These are phyloP conservation scores for Talaromyces sp. DNA, from an alignment of 2,329 filamentous ascomycete genomes.

Conservation along the genomic window DNA sequence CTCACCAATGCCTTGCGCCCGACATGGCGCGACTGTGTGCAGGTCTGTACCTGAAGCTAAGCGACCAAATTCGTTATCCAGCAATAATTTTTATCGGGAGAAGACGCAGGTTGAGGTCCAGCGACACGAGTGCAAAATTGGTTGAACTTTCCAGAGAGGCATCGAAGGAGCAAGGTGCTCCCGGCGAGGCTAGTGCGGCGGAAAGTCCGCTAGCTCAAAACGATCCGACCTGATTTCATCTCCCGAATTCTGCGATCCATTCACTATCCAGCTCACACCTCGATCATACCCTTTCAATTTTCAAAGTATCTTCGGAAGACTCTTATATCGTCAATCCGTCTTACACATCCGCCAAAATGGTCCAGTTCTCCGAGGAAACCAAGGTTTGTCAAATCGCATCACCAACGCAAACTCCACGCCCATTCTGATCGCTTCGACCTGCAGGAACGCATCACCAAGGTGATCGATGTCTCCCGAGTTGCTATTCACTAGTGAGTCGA, in stretches of 20 bases:
- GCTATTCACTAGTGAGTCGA: slow-evolving; percentile 84
- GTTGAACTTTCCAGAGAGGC: background rate
- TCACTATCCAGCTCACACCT: background rate
- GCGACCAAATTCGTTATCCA: background rate
- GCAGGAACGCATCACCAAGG: slow-evolving; percentile 93
- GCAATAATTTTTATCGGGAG: background rate
- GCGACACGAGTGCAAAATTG: background rate
- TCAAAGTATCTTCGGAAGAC: background rate
- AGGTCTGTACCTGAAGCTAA: background rate
- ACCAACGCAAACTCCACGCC: background rate
- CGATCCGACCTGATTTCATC: background rate
- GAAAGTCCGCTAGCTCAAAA: background rate
- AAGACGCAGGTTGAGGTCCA: background rate
- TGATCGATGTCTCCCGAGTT: slow-evolving; percentile 90
- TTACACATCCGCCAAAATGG: slow-evolving; percentile 32
- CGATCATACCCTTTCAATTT: background rate
- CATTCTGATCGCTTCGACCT: background rate
- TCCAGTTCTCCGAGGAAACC: slow-evolving; percentile 86
- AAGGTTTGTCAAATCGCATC: slow-evolving; percentile 58
- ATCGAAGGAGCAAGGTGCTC: background rate
- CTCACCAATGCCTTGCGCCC: slow-evolving; percentile 70
- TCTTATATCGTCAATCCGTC: background rate
- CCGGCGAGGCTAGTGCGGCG: background rate
- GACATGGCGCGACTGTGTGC: slow-evolving; percentile 47
- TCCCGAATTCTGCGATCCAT: background rate